Percentiles rank a stretch among this genome's conserved stretches.
Conservation (phyloP, 352 stramenopile genomes). For the Ophiocytium majus region DNA sequence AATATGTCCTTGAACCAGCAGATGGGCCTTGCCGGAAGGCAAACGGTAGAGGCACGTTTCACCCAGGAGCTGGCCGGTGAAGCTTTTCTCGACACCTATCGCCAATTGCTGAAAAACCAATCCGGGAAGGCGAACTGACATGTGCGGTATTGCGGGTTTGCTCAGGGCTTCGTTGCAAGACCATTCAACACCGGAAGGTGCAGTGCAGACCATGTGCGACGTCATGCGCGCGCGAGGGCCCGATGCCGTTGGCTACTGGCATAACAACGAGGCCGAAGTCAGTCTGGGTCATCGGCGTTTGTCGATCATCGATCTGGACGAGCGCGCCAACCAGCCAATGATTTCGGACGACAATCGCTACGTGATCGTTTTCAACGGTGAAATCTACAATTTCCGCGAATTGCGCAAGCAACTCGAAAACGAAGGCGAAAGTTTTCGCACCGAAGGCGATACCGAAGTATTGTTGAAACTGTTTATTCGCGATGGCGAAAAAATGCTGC, state of each 20-base stretch:
- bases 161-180: too few species aligned
- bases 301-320: constrained; percentile 3
- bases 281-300: background rate
- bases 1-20: too few species aligned
- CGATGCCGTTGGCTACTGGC: background rate
- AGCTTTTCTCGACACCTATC: too few species aligned
- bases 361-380: constrained; percentile 16
- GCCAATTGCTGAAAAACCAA: too few species aligned
- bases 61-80: too few species aligned
- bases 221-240: background rate
- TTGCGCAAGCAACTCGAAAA: background rate
- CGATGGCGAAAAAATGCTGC: background rate
- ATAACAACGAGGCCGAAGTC: background rate
- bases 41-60: too few species aligned
- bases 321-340: background rate
- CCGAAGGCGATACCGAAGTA: background rate
- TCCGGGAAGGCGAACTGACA: too few species aligned
- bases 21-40: too few species aligned
- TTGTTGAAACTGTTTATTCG: background rate
- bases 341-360: background rate
- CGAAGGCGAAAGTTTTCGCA: background rate
- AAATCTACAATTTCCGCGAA: constrained; percentile 7
- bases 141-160: too few species aligned
- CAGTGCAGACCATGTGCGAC: background rate
- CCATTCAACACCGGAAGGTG: too few species aligned